Base-by-base conservation (phyloP, 208 protist genomes). In the Crithidia sp. region DNA sequence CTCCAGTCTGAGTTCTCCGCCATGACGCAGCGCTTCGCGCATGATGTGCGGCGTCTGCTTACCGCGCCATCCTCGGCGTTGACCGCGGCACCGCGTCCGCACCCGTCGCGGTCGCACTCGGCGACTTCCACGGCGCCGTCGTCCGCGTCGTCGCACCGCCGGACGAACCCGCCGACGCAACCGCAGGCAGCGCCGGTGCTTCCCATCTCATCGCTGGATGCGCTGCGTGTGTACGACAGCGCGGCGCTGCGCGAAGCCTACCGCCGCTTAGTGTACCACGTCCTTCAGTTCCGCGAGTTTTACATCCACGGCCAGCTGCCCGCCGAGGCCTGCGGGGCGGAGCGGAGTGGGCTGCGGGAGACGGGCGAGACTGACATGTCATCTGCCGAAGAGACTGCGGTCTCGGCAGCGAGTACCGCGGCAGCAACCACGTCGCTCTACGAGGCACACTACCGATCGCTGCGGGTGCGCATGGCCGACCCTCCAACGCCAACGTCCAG, bases 41-140 rank as follows among this genome's bases (percentile, higher is more conserved):
- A 63, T 9, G 87, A 92, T 64, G 39, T 92, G 57, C 83, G 87
- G 0, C 71, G 67, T 8, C 65, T 89, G 16, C 19, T 92, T 7
- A 28, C 86, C 60, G 41, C 70, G 5, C n/a, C 55, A 12, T 17
- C 41, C 36, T 45, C 62, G 5, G 7, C 73, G 3, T 3, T 37
- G 3, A 7, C 47, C 8, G 16, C 45, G 0, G 36, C n/a, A 2
- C n/a, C 73, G 37, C 61, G 37, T 9, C 55, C 10, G 43, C 2
- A 56, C 12, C 39, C 40, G n/a, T 16, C 53, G 37, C 50, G 17
- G 10, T 37, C 14, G 36, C 19, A 5, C 3, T 17, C 44, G 2
- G 5, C 19, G 17, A n/a, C 60, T 12, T 36, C 60, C 19, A 14
- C 49, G 6, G 37, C 36, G 10, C 6, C 40, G 12, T 13, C 52